Percentiles rank a stretch among this genome's conserved stretches.
Evolutionary conservation across 352 stramenopile genomes (phyloP).

Genomic region (Globisporangium cystogenes): DNA sequence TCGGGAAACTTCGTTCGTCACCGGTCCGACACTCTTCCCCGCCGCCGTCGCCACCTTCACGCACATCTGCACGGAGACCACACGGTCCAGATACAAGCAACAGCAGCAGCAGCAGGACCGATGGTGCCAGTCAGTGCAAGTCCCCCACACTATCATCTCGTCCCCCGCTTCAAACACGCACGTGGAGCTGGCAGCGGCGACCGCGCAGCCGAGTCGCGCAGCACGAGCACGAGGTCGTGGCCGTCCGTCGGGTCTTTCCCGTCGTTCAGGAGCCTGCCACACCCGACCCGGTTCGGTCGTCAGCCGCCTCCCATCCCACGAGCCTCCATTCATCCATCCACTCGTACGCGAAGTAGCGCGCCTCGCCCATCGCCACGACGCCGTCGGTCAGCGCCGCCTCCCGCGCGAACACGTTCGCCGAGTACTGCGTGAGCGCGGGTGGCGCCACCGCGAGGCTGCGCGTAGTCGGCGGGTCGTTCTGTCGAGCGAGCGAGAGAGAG

Average conservation of each 20-base stretch:
- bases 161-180: conserved; percentile 1
- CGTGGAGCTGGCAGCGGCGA: conserved; percentile 31
- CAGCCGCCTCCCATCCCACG: not conserved
- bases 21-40: not conserved
- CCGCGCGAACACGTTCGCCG: conserved; percentile 57
- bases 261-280: conserved; percentile 42
- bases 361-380: conserved; percentile 34
- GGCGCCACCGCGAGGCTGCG: conserved; percentile 36
- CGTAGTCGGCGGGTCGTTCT: conserved; percentile 80
- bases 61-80: not conserved
- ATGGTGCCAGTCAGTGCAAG: not conserved
- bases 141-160: not conserved
- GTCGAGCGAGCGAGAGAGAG: too few relatives aligned
- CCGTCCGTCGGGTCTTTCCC: conserved; percentile 47
- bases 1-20: not conserved
- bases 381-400: conserved; percentile 29
- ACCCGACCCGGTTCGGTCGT: not conserved
- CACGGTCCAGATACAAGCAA: not conserved
- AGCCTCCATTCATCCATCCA: not conserved
- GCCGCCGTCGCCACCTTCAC: not conserved
- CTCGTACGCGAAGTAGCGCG: conserved; percentile 51
- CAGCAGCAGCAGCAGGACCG: not conserved
- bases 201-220: conserved; percentile 45
- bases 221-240: conserved; percentile 53
- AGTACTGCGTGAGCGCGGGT: conserved; percentile 79